Evolutionary conservation across 2,329 filamentous ascomycete genomes (phyloP).

Genomic region (Fusarium continuum): DNA sequence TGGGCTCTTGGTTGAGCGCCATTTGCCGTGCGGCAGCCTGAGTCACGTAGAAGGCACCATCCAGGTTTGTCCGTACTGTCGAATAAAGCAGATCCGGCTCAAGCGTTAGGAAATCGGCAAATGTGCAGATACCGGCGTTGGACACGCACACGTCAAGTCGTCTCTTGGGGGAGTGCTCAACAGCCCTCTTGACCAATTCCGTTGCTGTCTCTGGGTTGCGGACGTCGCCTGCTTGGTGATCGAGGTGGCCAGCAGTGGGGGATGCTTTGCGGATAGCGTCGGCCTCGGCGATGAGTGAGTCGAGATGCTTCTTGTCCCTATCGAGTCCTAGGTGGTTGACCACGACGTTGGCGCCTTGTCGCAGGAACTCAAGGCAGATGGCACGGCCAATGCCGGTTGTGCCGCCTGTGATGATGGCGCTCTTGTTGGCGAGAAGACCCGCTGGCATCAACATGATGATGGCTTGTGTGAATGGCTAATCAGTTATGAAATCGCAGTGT

Average conservation of each 20-base stretch:
- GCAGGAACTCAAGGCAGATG: conserved; percentile 81
- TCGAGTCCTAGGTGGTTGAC: conserved; percentile 79
- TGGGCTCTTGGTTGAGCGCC: conserved; percentile 67
- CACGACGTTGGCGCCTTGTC: conserved; percentile 79
- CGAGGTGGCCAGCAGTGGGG: conserved; percentile 62
- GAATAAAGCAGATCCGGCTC: conserved; percentile 73
- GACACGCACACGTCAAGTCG: conserved; percentile 82
- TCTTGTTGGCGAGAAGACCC: conserved; percentile 74
- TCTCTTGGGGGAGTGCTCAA: conserved; percentile 58
- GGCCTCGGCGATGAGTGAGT: conserved; percentile 63
- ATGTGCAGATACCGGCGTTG: conserved; percentile 89
- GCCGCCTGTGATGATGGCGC: conserved; percentile 86
- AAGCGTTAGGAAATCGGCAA: conserved; percentile 84
- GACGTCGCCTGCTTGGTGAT: conserved; percentile 80
- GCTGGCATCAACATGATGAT: conserved; percentile 55
- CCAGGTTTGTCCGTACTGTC: conserved; percentile 83
- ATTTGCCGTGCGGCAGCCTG: conserved; percentile 89
- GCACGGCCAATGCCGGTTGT: conserved; percentile 88
- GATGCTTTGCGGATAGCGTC: conserved; percentile 55
- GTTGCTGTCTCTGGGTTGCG: conserved; percentile 76
- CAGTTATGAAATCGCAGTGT: not conserved
- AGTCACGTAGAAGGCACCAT: conserved; percentile 86
- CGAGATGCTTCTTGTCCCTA: conserved; percentile 60
- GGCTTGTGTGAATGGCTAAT: not conserved
- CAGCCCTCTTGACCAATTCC: conserved; percentile 72